These are phyloP conservation scores for Logfia minima DNA, from an alignment of 129 eudicot genomes.

Conservation along the genomic window DNA sequence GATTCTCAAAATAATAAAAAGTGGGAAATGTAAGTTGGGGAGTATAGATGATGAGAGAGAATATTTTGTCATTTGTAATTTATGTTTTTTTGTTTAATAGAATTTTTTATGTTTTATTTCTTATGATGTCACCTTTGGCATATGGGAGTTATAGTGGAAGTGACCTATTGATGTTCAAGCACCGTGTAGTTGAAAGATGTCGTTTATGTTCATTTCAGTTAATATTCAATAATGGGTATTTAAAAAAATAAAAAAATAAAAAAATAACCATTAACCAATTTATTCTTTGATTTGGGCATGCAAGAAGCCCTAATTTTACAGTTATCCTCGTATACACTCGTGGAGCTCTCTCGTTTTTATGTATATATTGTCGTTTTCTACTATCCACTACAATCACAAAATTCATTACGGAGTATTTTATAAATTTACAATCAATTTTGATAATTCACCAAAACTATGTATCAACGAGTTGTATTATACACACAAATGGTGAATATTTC, in stretches of 20 bases:
- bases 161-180: not conserved
- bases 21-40: constrained; percentile 22
- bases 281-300: not conserved
- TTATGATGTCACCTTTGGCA: not conserved
- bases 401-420: too few relatives aligned
- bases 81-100: constrained; percentile 9
- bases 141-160: not conserved
- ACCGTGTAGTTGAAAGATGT: not conserved
- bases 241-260: too few relatives aligned
- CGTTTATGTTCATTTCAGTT: not conserved
- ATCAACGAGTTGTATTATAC: too few relatives aligned
- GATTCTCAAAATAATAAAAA: constrained; percentile 41
- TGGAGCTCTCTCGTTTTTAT: too few relatives aligned
- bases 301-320: too few relatives aligned
- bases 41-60: constrained; percentile 47
- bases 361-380: too few relatives aligned
- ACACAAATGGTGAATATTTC: too few relatives aligned
- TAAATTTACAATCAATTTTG: too few relatives aligned
- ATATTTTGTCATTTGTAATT: constrained; percentile 24
- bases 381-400: too few relatives aligned
- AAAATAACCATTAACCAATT: not conserved
- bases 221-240: not conserved
- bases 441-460: too few relatives aligned
- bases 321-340: too few relatives aligned
- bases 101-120: not conserved